Base-by-base conservation (phyloP, 2,329 filamentous ascomycete species). In the Cytospora paraplurivora region DNA sequence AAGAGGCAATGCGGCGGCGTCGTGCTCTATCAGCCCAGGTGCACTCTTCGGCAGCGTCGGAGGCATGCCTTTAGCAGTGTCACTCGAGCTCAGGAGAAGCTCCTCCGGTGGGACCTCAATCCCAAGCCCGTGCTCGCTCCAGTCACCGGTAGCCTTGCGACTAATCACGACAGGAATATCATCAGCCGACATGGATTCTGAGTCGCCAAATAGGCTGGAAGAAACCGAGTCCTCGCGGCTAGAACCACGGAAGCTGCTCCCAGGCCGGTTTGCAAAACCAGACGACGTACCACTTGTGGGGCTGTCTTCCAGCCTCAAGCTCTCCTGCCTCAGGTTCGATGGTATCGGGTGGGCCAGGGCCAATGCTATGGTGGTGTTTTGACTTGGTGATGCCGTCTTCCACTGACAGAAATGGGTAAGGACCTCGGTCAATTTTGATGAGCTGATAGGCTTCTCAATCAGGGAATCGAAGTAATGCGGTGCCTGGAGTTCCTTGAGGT, bases 391-490 rank as follows among this genome's bases (percentile, higher is more conserved):
- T 17, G 93, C 89, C 7, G 93, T 86, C 72, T 94, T 96, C 95
- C 95, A 99, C 71, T 96, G 91, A 72, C 95, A 99, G 34, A 97
- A 84, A 62, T 89, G 88, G 67, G 90, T 89, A 68, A 99, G 82
- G 0, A 95, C 92, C 72, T 99, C 93, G 0, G 88, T 92, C 56
- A 99, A 77, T 76, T 98, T 98, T 3, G 91, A 90, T 51, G 92
- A 88, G 47, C 94, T 98, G 41, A 96, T 96, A 33, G 95, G 95
- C 77, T 99, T 99, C 76, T 99, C 93, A 59, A 99, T 92, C 58
- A 99, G 81, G 1, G 91, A 92, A 74, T 98, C 93, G 72, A 99
- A 99, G 76, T 97, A 92, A 76, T 99, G 94, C 4, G 92, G 92
- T 65, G 93, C 93, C 69, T 95, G 93, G 2, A 99, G 82, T 72